Evolutionary conservation across 2,329 filamentous ascomycete species (phyloP), one percentile per base, ranked within the genome.

Genomic region (Cladosporium oxysporum): DNA sequence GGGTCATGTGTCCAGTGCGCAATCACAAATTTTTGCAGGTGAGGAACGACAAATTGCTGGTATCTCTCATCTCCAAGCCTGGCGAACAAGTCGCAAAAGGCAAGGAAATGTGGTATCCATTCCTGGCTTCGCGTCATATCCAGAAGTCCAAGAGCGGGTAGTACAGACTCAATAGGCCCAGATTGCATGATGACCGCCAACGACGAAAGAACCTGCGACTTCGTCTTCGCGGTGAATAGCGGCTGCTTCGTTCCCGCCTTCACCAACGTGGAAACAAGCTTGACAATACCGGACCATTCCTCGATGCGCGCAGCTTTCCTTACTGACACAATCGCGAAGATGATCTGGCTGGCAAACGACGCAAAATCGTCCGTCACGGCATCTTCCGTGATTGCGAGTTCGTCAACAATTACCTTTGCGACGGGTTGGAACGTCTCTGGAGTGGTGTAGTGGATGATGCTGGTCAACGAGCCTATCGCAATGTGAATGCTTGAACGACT

Each of bases 11-110:
- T 86, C 91, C 92, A 96, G 71, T 91, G 88, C 7, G 84, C 84
- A 35, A 88, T 82, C 68, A 97, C 84, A 72, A 95, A 97, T 86
- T 87, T 92, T 76, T 96, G 91, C 71, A 98, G 93, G 66, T 91
- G 88, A 44, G 88, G 89, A 8, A 93, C 83, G 35, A 96, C 84
- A n/a, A 97, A 82, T 69, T 87, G 89, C 63, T 88, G 86, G 74
- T 98, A 99, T 47, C 91, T 86, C 62, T 89, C 86, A 1, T 84
- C 76, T 55, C 93, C 89, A 41, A 96, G 82, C 63, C 92, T 86
- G 0, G 91, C 89, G 71, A 95, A 89, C 62, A 91, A 89, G 16
- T 90, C 89, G 78, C 92, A 97, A 77, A 98, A 97, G 0, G 88
- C 85, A 52, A 98, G 84, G 76, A 97, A 98, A 81, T 89, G 90